These are phyloP conservation scores for Fagopyrum tataricum DNA, from an alignment of 148 eudicot genomes.

Conservation along the genomic window DNA sequence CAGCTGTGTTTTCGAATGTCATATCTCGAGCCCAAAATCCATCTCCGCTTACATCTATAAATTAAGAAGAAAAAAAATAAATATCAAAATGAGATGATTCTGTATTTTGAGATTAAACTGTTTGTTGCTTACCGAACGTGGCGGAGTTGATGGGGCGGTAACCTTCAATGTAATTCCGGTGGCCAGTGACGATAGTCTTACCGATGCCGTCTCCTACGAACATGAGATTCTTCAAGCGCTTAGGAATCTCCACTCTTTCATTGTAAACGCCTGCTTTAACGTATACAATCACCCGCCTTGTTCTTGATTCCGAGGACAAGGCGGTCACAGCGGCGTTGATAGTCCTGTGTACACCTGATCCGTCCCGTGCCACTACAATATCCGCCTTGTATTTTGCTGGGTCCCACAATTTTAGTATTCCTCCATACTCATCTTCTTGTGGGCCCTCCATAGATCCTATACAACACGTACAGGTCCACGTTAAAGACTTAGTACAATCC, in stretches of 20 bases:
- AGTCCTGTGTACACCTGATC: conserved; percentile 53
- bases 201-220: conserved; percentile 73
- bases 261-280: conserved; percentile 59
- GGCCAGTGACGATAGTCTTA: conserved; percentile 56
- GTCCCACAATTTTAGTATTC: conserved; percentile 40
- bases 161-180: conserved; percentile 44
- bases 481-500: no score
- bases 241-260: conserved; percentile 49
- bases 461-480: background rate
- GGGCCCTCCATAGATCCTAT: background rate
- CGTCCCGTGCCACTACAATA: conserved; percentile 62
- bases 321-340: conserved; percentile 51
- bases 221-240: conserved; percentile 47
- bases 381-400: conserved; percentile 45
- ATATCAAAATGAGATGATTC: background rate
- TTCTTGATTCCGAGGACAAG: conserved; percentile 13
- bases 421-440: background rate
- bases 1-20: conserved; percentile 40
- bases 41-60: conserved; percentile 47
- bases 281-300: conserved; percentile 41
- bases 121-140: conserved; percentile 37
- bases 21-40: conserved; percentile 73
- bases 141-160: conserved; percentile 48
- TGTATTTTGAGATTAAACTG: background rate
- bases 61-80: background rate